Percentiles rank a stretch among this genome's conserved stretches.
Conservation (phyloP, 495 filamentous ascomycete species). For the Jackrogersella multiformis region DNA sequence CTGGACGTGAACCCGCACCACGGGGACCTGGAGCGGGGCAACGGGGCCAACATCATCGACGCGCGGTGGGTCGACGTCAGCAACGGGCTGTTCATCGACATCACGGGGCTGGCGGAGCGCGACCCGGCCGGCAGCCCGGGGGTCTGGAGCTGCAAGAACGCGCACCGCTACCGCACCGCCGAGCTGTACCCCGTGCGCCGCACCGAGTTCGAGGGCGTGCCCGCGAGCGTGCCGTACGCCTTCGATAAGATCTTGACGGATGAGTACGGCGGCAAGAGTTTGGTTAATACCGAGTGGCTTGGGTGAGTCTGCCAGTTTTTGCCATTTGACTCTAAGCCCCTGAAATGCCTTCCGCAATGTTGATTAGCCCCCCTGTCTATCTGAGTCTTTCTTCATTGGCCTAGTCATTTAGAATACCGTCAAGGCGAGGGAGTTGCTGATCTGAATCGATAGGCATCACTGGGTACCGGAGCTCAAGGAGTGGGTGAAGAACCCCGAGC, state of each 20-base stretch:
- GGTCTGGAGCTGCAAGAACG: constrained; percentile 85
- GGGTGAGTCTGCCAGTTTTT: constrained; percentile 59
- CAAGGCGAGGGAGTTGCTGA: constrained; percentile 22
- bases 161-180: constrained; percentile 72
- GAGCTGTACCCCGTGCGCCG: constrained; percentile 84
- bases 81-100: constrained; percentile 86
- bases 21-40: constrained; percentile 64
- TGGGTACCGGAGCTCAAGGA: constrained; percentile 57
- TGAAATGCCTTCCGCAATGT: neutral
- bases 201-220: constrained; percentile 78
- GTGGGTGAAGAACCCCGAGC: constrained; percentile 57
- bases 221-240: constrained; percentile 77
- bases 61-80: constrained; percentile 82
- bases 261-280: constrained; percentile 75
- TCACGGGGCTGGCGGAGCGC: constrained; percentile 81
- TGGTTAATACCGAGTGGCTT: constrained; percentile 70
- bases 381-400: neutral
- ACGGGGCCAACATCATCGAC: constrained; percentile 83
- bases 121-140: constrained; percentile 65
- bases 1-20: constrained; percentile 82
- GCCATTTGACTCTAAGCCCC: neutral
- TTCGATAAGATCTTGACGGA: constrained; percentile 76
- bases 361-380: neutral
- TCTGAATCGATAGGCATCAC: constrained; percentile 49
- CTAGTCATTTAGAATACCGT: neutral